These are phyloP conservation scores for Capsicum pubescens DNA, from an alignment of 257 asterid genomes.

Conservation along the genomic window DNA sequence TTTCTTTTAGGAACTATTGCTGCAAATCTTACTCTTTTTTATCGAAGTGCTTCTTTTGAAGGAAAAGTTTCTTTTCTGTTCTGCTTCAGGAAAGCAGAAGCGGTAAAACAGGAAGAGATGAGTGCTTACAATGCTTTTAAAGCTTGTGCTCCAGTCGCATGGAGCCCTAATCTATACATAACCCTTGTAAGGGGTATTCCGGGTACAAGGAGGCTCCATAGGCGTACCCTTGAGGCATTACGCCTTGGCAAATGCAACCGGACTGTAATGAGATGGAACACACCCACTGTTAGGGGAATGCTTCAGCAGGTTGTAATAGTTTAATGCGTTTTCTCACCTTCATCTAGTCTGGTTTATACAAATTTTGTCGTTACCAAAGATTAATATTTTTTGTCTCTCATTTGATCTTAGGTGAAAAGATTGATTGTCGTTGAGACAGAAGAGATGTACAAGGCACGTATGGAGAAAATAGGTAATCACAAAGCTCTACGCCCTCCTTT, in stretches of 20 bases:
- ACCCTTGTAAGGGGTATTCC: constrained; percentile 98
- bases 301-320: constrained; percentile 71
- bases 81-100: constrained; percentile 32
- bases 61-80: neutral
- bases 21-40: neutral
- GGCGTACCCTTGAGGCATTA: constrained; percentile 93
- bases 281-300: constrained; percentile 93
- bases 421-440: too few species aligned
- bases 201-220: constrained; percentile 89
- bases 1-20: neutral
- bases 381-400: neutral
- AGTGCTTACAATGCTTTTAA: constrained; percentile 85
- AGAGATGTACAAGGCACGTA: too few species aligned
- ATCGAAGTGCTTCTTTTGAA: neutral
- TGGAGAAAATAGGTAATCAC: too few species aligned
- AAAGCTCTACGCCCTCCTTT: constrained; percentile 76
- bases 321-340: neutral
- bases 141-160: constrained; percentile 78
- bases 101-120: constrained; percentile 47
- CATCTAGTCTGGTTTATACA: neutral
- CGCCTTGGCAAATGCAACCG: constrained; percentile 90
- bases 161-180: constrained; percentile 86
- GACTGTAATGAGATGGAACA: constrained; percentile 79
- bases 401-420: too few species aligned
- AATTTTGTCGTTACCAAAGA: neutral